Evolutionary conservation across 495 filamentous ascomycete species (phyloP).

Genomic region (Penicillium angulare): DNA sequence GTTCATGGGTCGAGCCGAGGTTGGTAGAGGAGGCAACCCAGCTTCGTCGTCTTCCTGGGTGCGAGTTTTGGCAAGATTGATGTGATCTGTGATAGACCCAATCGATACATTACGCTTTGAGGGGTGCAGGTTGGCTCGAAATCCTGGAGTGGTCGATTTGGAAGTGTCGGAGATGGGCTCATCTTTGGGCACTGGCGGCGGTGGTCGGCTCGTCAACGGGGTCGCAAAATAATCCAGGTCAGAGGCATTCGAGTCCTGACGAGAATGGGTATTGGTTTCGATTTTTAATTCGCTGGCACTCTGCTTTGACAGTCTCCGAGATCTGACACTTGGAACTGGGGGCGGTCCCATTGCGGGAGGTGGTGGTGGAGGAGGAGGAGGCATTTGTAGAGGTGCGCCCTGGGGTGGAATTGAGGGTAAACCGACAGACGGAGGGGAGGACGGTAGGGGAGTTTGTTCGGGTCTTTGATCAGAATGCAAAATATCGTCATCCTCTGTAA

Average conservation of each 20-base stretch:
- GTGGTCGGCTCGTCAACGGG: constrained; percentile 18
- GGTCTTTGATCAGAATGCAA: constrained; percentile 28
- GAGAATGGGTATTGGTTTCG: constrained; percentile 62
- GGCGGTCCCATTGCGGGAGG: constrained; percentile 36
- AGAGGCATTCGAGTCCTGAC: constrained; percentile 37
- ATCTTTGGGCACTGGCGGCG: constrained; percentile 32
- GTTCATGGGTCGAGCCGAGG: constrained; percentile 45
- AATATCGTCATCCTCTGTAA: constrained; percentile 61
- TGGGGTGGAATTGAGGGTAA: constrained; percentile 31
- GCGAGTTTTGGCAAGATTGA: constrained; percentile 37
- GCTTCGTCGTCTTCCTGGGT: constrained; percentile 41
- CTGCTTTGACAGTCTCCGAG: constrained; percentile 77
- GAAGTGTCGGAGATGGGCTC: constrained; percentile 20
- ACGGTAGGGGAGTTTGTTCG: constrained; percentile 30
- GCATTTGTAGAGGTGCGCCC: constrained; percentile 20
- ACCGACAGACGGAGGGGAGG: constrained; percentile 23
- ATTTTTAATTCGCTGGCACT: constrained; percentile 83
- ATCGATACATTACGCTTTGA: constrained; percentile 34
- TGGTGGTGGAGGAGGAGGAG: constrained; percentile 32
- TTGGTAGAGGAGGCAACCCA: constrained; percentile 38
- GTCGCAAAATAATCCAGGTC: constrained; percentile 41
- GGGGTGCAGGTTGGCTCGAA: constrained; percentile 20
- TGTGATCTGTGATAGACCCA: constrained; percentile 30
- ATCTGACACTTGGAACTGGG: constrained; percentile 62
- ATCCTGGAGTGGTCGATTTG: constrained; percentile 20